Evolutionary conservation across 208 protist genomes (phyloP), one percentile per base, ranked within the genome.

Genomic region (Crithidia thermophila): DNA sequence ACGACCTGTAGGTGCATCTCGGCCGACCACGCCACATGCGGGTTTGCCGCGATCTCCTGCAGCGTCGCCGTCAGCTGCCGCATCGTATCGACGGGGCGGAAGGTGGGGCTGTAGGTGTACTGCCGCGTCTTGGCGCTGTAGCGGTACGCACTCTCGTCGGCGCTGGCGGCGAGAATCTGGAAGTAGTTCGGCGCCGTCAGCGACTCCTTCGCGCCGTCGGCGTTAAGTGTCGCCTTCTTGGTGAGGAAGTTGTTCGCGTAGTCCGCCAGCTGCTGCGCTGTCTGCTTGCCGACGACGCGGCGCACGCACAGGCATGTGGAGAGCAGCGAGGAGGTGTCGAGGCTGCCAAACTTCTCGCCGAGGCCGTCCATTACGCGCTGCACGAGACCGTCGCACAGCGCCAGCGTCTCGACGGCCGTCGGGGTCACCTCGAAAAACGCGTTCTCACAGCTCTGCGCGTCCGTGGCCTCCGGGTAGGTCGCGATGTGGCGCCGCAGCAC

Each of bases 1-100:
- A 97, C 79, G 16, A 97, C 85, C 53, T 89, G 83, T 42, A 93
- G 66, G 69, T 97, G 93, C 87, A 93, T 94, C 60, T 94, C 90
- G 23, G 84, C 82, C 31, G 91, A 88, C 88, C 91, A 96, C 28
- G 85, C 49, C 42, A 96, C 72, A 62, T 91, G 82, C 56, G 65
- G 73, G 56, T 94, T 96, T 37, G 52, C 66, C 18, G 79, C 49
- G 51, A 96, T 94, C 58, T 96, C 87, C 23, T 77, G 28, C 42
- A 94, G 21, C 33, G 87, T 69, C 16, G 51, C 46, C 31, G 67
- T 34, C 47, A 96, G 63, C 21, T 67, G 67, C 33, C 71, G 47
- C 78, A 94, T 78, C 16, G 75, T 79, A 25, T 59, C 46, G 14
- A 65, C 28, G 6, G 90, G 83, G 49, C 90, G 78, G 62, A 95